Evolutionary conservation across 1,284 basidiomycete genomes (phyloP).

Genomic region (Neolentinus lepideus): DNA sequence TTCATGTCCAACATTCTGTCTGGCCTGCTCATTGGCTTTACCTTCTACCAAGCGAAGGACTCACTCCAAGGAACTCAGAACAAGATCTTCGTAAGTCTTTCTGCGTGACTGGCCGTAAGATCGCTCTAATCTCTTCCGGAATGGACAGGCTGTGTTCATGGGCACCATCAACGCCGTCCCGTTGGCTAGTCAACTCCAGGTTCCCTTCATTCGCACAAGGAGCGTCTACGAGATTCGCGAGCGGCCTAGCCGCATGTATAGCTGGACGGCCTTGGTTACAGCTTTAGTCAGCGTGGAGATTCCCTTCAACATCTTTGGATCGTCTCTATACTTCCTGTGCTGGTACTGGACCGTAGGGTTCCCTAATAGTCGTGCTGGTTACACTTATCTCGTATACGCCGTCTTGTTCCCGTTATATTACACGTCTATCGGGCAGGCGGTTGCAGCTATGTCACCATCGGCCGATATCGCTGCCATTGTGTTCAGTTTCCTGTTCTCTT

Average conservation of each 20-base stretch:
- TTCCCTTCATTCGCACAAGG: constrained; percentile 44
- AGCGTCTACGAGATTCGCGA: constrained; percentile 61
- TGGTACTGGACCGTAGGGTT: constrained; percentile 59
- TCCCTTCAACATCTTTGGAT: constrained; percentile 60
- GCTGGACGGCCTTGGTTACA: constrained; percentile 70
- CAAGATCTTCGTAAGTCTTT: constrained; percentile 58
- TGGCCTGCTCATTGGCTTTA: constrained; percentile 62
- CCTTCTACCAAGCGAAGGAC: constrained; percentile 64
- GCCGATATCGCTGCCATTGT: constrained; percentile 60
- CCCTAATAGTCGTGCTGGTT: constrained; percentile 40
- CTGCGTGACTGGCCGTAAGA: neutral
- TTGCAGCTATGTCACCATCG: constrained; percentile 61
- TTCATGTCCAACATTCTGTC: constrained; percentile 47
- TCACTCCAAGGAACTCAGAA: constrained; percentile 73
- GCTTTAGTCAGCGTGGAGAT: constrained; percentile 58
- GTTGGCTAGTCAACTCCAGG: constrained; percentile 46
- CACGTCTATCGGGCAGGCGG: constrained; percentile 50
- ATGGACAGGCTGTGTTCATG: constrained; percentile 29
- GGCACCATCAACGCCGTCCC: constrained; percentile 37
- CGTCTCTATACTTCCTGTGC: constrained; percentile 52
- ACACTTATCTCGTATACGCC: constrained; percentile 42
- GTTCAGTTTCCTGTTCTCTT: constrained; percentile 57
- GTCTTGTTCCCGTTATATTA: constrained; percentile 47
- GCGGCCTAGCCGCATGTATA: constrained; percentile 72
- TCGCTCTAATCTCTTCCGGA: neutral